A percentile compares a stretch with the other conserved stretches of the same genome.
Evolutionary conservation across 495 filamentous ascomycete species (phyloP).

Genomic region (Tuber indicum): DNA sequence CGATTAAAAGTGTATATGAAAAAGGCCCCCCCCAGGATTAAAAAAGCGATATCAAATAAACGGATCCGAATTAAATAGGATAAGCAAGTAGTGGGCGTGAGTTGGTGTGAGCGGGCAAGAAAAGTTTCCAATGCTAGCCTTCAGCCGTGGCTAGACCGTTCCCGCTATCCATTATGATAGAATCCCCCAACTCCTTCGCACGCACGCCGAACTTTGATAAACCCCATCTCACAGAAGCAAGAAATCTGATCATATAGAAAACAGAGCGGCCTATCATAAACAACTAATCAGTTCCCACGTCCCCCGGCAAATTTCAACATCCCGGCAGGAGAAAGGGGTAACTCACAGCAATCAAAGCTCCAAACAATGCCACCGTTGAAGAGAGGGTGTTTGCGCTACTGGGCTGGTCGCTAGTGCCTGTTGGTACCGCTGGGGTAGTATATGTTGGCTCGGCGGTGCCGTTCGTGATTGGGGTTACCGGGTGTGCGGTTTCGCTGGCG

Average conservation of each 20-base stretch:
- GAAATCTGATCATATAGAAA: constrained; percentile 33
- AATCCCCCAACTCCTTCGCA: background rate
- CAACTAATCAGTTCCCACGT: background rate
- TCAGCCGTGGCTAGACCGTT: background rate
- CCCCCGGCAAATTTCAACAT: background rate
- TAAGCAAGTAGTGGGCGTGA: background rate
- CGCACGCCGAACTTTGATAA: background rate
- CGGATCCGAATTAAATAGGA: background rate
- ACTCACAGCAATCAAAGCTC: constrained; percentile 40
- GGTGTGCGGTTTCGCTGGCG: background rate
- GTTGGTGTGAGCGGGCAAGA: background rate
- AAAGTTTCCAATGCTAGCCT: background rate
- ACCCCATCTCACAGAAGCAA: background rate
- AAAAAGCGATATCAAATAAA: constrained; percentile 12
- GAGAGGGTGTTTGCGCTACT: constrained; percentile 37
- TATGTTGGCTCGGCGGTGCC: background rate
- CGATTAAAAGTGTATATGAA: constrained; percentile 20
- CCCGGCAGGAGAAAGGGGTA: background rate
- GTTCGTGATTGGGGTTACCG: background rate
- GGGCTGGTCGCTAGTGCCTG: constrained; percentile 17
- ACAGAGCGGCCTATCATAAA: constrained; percentile 33
- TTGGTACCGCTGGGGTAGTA: constrained; percentile 20
- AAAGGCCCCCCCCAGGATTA: constrained; percentile 8
- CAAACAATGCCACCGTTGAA: constrained; percentile 38
- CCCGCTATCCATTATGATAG: background rate